Evolutionary conservation across 768 basidiomycete species (phyloP).

Genomic region (Dendrothele bispora): DNA sequence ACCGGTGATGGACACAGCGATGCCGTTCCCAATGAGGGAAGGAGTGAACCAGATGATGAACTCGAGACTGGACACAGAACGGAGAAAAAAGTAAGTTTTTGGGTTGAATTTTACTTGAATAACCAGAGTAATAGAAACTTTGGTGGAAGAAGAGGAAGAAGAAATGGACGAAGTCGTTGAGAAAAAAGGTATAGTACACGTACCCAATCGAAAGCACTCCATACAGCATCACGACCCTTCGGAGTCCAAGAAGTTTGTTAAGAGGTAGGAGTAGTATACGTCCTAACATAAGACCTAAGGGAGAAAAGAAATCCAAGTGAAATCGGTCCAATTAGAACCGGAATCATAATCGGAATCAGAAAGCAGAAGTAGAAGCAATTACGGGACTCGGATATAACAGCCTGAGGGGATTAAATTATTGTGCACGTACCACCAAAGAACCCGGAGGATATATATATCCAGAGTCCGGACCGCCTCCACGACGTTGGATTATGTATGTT

Average conservation of each 20-base stretch:
- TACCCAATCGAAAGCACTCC: constrained; percentile 33
- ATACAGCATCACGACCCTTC: constrained; percentile 35
- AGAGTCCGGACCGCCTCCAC: constrained; percentile 39
- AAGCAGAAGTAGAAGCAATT: too few species aligned
- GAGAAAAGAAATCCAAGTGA: not conserved
- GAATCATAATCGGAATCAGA: not conserved
- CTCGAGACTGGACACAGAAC: constrained; percentile 47
- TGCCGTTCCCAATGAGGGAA: constrained; percentile 45
- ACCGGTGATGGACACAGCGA: constrained; percentile 25
- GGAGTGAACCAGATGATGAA: constrained; percentile 52
- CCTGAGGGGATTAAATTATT: not conserved
- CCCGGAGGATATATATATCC: constrained; percentile 44
- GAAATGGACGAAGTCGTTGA: too few species aligned
- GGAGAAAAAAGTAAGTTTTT: too few species aligned
- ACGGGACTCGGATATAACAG: too few species aligned
- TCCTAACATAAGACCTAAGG: constrained; percentile 37
- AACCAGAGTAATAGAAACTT: too few species aligned
- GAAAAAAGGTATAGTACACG: not conserved
- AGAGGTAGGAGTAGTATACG: constrained; percentile 37
- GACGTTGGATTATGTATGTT: constrained; percentile 24
- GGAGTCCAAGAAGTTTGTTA: constrained; percentile 39
- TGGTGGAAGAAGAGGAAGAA: too few species aligned
- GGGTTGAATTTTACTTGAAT: too few species aligned
- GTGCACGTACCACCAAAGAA: constrained; percentile 31
- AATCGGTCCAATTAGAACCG: not conserved